A percentile compares a stretch with the other conserved stretches of the same genome.
These are phyloP conservation scores for Austroboletus rostrupii DNA, from an alignment of 1,284 basidiomycete species.

Conservation along the genomic window DNA sequence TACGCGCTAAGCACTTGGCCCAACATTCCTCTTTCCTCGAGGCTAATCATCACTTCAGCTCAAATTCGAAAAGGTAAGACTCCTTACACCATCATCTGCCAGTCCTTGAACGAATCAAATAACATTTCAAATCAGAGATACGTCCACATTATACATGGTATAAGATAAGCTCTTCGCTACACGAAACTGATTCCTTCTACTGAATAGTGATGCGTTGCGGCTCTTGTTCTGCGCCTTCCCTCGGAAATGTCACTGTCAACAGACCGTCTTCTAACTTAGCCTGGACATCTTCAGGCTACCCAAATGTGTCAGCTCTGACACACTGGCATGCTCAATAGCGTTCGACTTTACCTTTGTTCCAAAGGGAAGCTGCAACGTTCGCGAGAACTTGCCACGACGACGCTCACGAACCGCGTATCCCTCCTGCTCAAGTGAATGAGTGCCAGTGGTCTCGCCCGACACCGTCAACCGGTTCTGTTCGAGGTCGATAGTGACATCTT, in stretches of 20 bases:
- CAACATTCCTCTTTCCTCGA: too few relatives aligned
- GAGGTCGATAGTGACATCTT: conserved; percentile 37
- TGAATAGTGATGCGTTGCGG: conserved; percentile 5
- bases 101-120: too few relatives aligned
- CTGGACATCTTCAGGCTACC: neutral
- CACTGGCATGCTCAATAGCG: neutral
- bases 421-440: conserved; percentile 22
- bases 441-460: conserved; percentile 30
- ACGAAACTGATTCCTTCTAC: too few relatives aligned
- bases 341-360: neutral
- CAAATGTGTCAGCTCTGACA: neutral
- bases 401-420: conserved; percentile 37
- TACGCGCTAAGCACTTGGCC: too few relatives aligned
- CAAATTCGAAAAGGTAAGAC: too few relatives aligned
- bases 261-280: neutral
- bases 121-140: too few relatives aligned
- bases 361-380: neutral
- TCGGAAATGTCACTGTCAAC: conserved; percentile 3
- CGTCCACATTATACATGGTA: too few relatives aligned
- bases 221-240: neutral
- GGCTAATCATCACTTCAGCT: too few relatives aligned
- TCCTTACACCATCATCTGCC: too few relatives aligned
- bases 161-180: too few relatives aligned
- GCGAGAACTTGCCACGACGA: conserved; percentile 2
- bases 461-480: conserved; percentile 35